Base-by-base conservation (phyloP, 768 basidiomycete species). In the Collybia sp. region DNA sequence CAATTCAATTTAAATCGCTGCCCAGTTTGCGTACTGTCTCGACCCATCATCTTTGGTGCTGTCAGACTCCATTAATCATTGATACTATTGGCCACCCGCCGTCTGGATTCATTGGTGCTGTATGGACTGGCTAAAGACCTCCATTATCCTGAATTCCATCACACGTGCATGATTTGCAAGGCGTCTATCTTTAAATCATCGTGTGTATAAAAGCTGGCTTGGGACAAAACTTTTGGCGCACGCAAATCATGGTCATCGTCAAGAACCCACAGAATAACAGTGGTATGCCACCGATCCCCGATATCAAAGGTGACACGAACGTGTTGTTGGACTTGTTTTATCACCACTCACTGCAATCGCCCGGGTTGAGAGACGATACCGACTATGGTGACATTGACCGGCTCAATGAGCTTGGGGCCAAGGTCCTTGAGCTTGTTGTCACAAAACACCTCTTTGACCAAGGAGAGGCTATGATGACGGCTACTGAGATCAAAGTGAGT, bases 371-470 rank as follows among this genome's bases (percentile, higher is more conserved):
- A 3, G 41, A 60, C 52, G 73, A 72, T 20, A 64, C 73, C 4
- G 70, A 75, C 35, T 82, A 82, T 53, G 80, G 82, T 10, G 79
- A 81, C 53, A 71, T 69, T 16, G 73, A 78, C 17, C 78, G 86
- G 38, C 72, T 88, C 11, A 74, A 74, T 5, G 71, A 73, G 38
- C 67, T 88, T 10, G 86, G 86, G 6, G 57, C 64, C 42, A 70
- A 66, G 47, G 73, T 75, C 4, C 64, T 85, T 32, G 66, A 77
- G 31, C 65, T 83, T 52, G 70, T 66, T 2, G 71, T 82, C 39
- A 77, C 78, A 45, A 66, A 66, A 51, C 71, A 74, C 45, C 58
- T 77, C 17, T 85, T 76, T 55, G 25, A 25, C 57, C 55, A 12
- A 67, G 69, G 52, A 63, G 59, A 9, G 80, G 3, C 82, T 3